These are phyloP conservation scores for Ustilago bromivora DNA, from an alignment of 1,284 basidiomycete genomes.

Conservation along the genomic window DNA sequence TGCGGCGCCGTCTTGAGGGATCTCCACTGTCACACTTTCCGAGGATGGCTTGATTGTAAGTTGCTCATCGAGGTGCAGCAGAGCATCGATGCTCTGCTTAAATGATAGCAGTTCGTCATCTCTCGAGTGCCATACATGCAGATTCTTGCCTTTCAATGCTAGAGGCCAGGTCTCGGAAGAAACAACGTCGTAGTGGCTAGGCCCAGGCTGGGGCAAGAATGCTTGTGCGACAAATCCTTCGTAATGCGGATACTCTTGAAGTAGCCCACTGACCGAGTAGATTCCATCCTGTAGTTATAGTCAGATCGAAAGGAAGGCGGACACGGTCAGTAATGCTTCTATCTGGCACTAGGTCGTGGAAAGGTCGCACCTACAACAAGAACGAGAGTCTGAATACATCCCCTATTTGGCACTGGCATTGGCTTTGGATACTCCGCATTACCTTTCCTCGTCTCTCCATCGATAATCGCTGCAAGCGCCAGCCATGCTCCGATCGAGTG, in stretches of 20 bases:
- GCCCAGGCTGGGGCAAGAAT: slow-evolving; percentile 33
- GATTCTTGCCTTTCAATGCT: slow-evolving; percentile 19
- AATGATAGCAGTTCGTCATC: slow-evolving; percentile 48
- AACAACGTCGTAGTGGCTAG: slow-evolving; percentile 35
- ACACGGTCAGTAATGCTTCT: neutral
- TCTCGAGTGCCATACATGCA: slow-evolving; percentile 43
- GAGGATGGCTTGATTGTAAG: neutral
- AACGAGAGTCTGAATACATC: slow-evolving; percentile 33
- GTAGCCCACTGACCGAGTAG: slow-evolving; percentile 26
- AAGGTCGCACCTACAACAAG: slow-evolving; percentile 34
- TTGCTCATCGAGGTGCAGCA: slow-evolving; percentile 26
- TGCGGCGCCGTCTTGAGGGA: slow-evolving; percentile 32
- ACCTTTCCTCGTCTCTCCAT: neutral
- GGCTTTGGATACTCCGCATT: slow-evolving; percentile 15
- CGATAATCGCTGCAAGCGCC: slow-evolving; percentile 28
- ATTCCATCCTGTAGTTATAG: slow-evolving; percentile 33
- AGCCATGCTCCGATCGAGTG: slow-evolving; percentile 54
- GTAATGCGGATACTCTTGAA: slow-evolving; percentile 47
- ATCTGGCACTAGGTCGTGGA: no score
- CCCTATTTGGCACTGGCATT: slow-evolving; percentile 19
- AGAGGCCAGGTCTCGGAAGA: slow-evolving; percentile 39
- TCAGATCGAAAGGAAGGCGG: neutral
- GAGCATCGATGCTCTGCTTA: slow-evolving; percentile 36
- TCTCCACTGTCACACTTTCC: neutral
- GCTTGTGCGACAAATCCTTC: slow-evolving; percentile 49